Percentiles rank a stretch among this genome's conserved stretches.
These are phyloP conservation scores for Apiospora phragmitis DNA, from an alignment of 2,329 filamentous ascomycete species.

Conservation along the genomic window DNA sequence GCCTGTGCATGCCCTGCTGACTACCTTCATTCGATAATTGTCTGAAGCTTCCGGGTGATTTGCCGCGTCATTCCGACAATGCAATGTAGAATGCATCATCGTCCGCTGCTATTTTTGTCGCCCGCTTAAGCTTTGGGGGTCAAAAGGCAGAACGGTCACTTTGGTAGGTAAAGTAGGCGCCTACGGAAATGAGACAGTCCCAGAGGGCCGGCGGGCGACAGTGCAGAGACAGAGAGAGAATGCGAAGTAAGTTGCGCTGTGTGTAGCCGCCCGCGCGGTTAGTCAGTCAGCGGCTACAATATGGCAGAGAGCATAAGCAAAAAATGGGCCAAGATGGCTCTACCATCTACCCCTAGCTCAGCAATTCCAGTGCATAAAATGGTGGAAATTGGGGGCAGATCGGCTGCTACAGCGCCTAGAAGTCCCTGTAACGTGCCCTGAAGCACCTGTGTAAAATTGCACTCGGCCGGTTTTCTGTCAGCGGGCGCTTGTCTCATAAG, in stretches of 20 bases:
- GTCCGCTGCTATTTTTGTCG: conserved; percentile 6
- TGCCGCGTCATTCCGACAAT: not conserved
- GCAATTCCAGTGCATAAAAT: not conserved
- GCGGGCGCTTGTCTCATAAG: conserved; percentile 7
- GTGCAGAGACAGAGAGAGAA: not conserved
- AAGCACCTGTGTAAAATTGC: not conserved
- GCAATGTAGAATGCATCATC: not conserved
- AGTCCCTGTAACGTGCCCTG: not conserved
- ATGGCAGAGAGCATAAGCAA: not conserved
- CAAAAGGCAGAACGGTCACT: not conserved
- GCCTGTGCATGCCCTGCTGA: not conserved
- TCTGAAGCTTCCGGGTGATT: not conserved
- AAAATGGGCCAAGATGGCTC: not conserved
- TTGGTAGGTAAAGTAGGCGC: not conserved
- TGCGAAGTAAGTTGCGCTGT: not conserved
- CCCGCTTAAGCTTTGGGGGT: conserved; percentile 6
- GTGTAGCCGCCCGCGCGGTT: conserved; percentile 12
- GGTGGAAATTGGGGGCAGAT: not conserved
- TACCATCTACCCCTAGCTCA: not conserved
- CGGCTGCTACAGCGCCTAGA: not conserved
- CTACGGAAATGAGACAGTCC: conserved; percentile 6
- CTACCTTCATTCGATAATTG: not conserved
- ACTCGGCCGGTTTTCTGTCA: not conserved
- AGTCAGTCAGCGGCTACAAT: conserved; percentile 4
- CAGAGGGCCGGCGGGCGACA: not conserved